Conservation (phyloP, 1,284 basidiomycete species). For the Inonotus obliquus region DNA sequence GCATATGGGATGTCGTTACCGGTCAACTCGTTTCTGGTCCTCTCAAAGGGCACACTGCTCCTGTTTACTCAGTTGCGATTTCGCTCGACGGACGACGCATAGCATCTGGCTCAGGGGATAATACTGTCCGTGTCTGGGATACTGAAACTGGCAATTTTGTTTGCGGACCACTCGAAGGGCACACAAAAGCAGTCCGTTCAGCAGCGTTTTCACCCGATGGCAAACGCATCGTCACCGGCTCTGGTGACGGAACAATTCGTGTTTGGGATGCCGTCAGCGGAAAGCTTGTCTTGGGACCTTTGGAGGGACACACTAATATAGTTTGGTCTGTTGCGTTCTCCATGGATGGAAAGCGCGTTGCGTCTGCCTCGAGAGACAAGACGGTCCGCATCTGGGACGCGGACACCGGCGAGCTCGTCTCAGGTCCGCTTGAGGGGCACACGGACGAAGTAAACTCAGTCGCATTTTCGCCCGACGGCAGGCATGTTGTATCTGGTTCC, state of each 20-base stretch:
- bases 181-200: background rate
- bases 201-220: background rate
- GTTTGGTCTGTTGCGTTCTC: too few species aligned
- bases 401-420: too few species aligned
- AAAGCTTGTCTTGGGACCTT: too few species aligned
- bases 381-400: too few species aligned
- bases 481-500: background rate
- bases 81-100: too few species aligned
- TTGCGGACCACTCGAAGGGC: background rate
- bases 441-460: background rate
- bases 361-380: too few species aligned
- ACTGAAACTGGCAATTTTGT: background rate
- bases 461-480: background rate
- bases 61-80: background rate
- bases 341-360: too few species aligned
- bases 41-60: background rate
- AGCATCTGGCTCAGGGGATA: background rate
- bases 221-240: background rate
- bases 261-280: too few species aligned
- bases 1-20: background rate
- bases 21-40: background rate
- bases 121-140: background rate
- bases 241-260: too few species aligned
- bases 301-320: too few species aligned
- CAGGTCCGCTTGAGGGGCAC: background rate